phyloP scores from a whole-genome alignment of 768 basidiomycete genomes.

The Cystofilobasidium macerans region DNA sequence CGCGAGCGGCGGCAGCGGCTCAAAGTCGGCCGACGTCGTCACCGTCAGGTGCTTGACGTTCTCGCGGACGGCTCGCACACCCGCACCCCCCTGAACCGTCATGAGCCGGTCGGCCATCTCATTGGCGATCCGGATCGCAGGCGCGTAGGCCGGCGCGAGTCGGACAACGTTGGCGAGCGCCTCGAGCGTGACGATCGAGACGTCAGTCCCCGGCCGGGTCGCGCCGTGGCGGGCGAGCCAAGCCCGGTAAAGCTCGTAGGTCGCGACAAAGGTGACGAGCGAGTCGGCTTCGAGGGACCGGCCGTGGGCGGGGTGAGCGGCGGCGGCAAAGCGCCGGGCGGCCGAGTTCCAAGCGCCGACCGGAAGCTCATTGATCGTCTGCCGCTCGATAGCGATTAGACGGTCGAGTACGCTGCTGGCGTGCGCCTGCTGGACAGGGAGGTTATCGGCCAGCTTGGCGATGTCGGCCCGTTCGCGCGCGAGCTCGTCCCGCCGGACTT shows the following conservation, averaged over 20 bases:
- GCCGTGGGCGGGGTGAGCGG: not conserved
- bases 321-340: not conserved
- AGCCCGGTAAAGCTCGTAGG: not conserved
- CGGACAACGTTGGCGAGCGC: not conserved
- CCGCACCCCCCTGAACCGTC: not conserved
- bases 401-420: not conserved
- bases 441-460: not conserved
- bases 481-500: not conserved
- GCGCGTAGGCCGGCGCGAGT: not conserved
- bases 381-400: not conserved
- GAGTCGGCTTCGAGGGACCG: not conserved
- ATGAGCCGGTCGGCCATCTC: not conserved
- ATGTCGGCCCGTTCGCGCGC: not conserved
- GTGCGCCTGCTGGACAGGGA: not conserved
- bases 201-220: not conserved
- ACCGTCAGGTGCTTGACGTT: not conserved
- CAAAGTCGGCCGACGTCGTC: not conserved
- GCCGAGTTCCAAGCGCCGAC: not conserved
- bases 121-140: not conserved
- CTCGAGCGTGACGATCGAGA: constrained; percentile 1
- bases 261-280: not conserved
- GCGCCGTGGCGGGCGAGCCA: not conserved
- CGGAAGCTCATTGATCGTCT: not conserved
- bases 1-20: not conserved
- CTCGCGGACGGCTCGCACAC: not conserved